Evolutionary conservation across 768 basidiomycete species (phyloP), one percentile per base, ranked within the genome.

Genomic region (Rhizopogon vesiculosus): DNA sequence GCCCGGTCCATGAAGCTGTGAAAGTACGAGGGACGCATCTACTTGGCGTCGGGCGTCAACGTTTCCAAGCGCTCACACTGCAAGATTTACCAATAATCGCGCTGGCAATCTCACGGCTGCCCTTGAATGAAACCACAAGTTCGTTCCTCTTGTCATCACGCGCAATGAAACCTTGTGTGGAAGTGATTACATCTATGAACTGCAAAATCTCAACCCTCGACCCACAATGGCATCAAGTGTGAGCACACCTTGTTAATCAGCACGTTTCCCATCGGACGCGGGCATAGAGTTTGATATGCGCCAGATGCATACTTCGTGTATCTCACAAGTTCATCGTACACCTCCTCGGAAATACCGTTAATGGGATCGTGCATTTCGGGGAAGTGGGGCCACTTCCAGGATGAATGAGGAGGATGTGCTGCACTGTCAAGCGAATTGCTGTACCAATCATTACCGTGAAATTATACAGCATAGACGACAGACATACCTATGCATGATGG

Each of bases 301-400:
- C 78, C 78, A 6, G 79, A 81, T 6, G 81, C 74, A 59, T 80
- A 82, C 60, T 78, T 79, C 1, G 76, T 71, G 59, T 76, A 80
- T 13, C 67, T 70, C 54, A 73, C 74, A 35, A 82, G 70, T 45
- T 79, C 65, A 43, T 74, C 63, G 54, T 78, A 81, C 1, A 72
- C 66, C 18, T 61, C 51, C 28, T 72, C 66, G 45, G 71, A 64
- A 42, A 79, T 69, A 3, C 72, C 74, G 6, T 45, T 56, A 15
- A 55, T 44, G 13, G 61, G 56, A 33, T 71, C 68, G 31, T 58
- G 51, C 28, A 57, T 51, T 18, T 54, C 63, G 33, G 69, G 68
- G 42, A 69, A 65, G 44, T 38, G 61, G 42, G 67, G 69, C 64
- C 62, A 56, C 29, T 56, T 55, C 57, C 56, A 62, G 9, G 5